Conservation (phyloP, 1,284 basidiomycete species). For the Trichosporon inkin region DNA sequence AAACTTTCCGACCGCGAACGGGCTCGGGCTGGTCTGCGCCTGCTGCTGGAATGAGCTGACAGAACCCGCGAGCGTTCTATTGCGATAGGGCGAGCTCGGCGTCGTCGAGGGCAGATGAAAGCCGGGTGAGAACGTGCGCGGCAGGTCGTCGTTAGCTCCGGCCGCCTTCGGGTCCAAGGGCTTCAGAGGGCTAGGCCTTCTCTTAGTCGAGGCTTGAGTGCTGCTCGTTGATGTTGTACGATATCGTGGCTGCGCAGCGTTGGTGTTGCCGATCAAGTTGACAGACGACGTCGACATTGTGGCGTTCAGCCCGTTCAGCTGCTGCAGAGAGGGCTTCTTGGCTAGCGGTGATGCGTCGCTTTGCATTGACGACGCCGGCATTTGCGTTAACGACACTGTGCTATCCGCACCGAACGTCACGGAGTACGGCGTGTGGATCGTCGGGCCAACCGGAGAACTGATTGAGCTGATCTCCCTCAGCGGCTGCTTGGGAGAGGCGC, state of each 20-base stretch:
- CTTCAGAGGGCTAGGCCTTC: neutral
- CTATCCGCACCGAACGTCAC: conserved; percentile 1
- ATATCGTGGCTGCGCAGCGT: neutral
- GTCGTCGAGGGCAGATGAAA: conserved; percentile 44
- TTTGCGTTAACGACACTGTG: conserved; percentile 1
- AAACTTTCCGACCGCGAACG: neutral
- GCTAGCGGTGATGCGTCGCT: conserved; percentile 2
- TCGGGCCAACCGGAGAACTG: conserved; percentile 1
- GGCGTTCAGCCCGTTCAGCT: neutral
- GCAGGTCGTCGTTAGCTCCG: neutral
- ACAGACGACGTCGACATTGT: conserved; percentile 2
- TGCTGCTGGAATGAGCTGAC: conserved; percentile 1
- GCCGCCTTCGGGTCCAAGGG: neutral
- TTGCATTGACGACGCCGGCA: conserved; percentile 8
- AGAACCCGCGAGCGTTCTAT: conserved; percentile 6
- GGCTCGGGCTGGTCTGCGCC: conserved; percentile 4
- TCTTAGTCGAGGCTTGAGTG: neutral
- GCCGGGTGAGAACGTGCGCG: conserved; percentile 37
- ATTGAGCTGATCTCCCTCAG: neutral
- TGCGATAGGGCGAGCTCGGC: conserved; percentile 36
- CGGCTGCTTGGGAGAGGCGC: conserved; percentile 12
- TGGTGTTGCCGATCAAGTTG: neutral
- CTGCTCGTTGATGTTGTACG: neutral
- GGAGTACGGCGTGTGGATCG: conserved; percentile 1
- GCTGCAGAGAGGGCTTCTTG: neutral